These are phyloP conservation scores for Candida mesenterica DNA, from an alignment of 1,139 yeast genomes.

Conservation along the genomic window DNA sequence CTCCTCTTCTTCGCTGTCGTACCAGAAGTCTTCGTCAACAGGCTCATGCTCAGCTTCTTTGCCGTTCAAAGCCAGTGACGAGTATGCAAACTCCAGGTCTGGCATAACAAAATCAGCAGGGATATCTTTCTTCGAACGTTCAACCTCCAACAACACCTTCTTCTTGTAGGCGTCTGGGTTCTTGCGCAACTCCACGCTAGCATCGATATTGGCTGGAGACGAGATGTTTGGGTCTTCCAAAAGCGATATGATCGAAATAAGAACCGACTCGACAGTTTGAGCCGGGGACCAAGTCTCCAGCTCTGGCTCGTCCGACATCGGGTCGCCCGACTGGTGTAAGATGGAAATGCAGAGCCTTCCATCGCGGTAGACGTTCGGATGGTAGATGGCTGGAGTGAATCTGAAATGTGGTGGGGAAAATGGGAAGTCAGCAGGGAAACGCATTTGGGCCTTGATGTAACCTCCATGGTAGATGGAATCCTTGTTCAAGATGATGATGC, in stretches of 20 bases:
- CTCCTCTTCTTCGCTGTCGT: slow-evolving; percentile 61
- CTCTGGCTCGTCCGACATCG: slow-evolving; percentile 87
- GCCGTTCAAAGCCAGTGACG: slow-evolving; percentile 39
- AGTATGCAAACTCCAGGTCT: slow-evolving; percentile 59
- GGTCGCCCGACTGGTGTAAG: slow-evolving; percentile 86
- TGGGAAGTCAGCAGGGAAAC: slow-evolving; percentile 89
- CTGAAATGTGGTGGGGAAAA: slow-evolving; percentile 88
- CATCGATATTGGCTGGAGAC: slow-evolving; percentile 96
- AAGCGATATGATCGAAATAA: slow-evolving; percentile 84
- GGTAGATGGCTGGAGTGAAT: slow-evolving; percentile 93
- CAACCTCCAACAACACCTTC: slow-evolving; percentile 80
- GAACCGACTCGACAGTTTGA: slow-evolving; percentile 88
- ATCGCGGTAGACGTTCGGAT: slow-evolving; percentile 91
- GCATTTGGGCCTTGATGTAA: slow-evolving; percentile 92
- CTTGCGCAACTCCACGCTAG: slow-evolving; percentile 88
- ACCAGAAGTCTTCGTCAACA: slow-evolving; percentile 86
- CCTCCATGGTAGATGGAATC: slow-evolving; percentile 95
- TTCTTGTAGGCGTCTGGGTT: slow-evolving; percentile 77
- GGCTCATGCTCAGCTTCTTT: slow-evolving; percentile 57
- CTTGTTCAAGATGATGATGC: slow-evolving; percentile 86
- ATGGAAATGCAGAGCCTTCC: slow-evolving; percentile 92
- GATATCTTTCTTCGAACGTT: slow-evolving; percentile 75
- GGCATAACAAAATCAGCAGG: slow-evolving; percentile 89
- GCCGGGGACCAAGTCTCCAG: slow-evolving; percentile 97
- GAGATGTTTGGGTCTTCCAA: slow-evolving; percentile 90